These are phyloP conservation scores for Trichophyton schoenleinii DNA, from an alignment of 2,329 filamentous ascomycete species.

Conservation along the genomic window DNA sequence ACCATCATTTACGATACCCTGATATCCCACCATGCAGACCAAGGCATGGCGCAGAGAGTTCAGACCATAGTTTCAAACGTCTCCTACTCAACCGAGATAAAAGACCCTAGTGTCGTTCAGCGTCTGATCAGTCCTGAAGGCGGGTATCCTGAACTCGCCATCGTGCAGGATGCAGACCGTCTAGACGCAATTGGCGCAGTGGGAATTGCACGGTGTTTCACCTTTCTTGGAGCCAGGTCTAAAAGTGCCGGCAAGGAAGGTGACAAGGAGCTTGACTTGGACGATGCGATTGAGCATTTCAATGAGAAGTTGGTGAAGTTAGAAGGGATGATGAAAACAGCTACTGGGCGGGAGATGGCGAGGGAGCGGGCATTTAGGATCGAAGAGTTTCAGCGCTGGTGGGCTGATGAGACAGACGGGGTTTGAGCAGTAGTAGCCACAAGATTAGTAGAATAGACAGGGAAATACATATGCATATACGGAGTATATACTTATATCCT, in stretches of 20 bases:
- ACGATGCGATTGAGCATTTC: slow-evolving; percentile 60
- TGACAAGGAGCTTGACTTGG: slow-evolving; percentile 37
- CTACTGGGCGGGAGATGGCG: slow-evolving; percentile 40
- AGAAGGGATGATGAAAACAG: slow-evolving; percentile 51
- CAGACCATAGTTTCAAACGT: slow-evolving; percentile 64
- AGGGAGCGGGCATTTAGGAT: slow-evolving; percentile 38
- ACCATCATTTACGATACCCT: slow-evolving; percentile 22
- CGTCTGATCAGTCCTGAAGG: slow-evolving; percentile 40
- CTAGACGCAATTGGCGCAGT: slow-evolving; percentile 84
- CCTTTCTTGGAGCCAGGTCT: slow-evolving; percentile 55
- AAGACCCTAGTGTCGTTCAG: slow-evolving; percentile 48
- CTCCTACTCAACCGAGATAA: slow-evolving; percentile 62
- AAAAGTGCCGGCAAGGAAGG: slow-evolving; percentile 17
- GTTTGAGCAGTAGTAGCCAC: neutral
- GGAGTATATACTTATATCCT: no score
- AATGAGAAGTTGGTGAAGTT: slow-evolving; percentile 60
- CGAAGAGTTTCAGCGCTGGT: slow-evolving; percentile 41
- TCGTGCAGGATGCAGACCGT: slow-evolving; percentile 86
- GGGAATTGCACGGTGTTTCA: slow-evolving; percentile 67
- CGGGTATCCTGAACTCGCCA: slow-evolving; percentile 58
- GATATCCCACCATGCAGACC: slow-evolving; percentile 38
- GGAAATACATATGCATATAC: no score
- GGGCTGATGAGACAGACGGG: slow-evolving; percentile 36
- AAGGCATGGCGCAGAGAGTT: slow-evolving; percentile 50
- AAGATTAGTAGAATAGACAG: neutral